A percentile compares a stretch with the other conserved stretches of the same genome.
Conservation (phyloP, 495 filamentous ascomycete species). For the Penicillium tannophilum region DNA sequence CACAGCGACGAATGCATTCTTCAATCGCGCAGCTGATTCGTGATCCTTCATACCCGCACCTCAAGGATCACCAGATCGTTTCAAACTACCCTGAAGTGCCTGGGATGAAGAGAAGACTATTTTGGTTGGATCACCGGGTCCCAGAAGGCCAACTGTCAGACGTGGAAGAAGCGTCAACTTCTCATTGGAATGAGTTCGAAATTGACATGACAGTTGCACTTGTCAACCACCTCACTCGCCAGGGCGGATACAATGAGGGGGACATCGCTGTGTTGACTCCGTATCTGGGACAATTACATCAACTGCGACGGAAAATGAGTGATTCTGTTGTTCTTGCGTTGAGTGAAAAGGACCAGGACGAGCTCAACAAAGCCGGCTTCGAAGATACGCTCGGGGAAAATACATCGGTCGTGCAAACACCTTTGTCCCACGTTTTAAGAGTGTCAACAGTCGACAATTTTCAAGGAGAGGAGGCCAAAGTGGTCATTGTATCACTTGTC, state of each 20-base stretch:
- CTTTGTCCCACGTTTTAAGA: constrained; percentile 15
- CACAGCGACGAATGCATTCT: constrained; percentile 74
- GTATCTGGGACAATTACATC: constrained; percentile 66
- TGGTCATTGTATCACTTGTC: constrained; percentile 73
- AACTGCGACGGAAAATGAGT: constrained; percentile 33
- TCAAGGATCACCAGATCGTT: constrained; percentile 57
- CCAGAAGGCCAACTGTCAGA: background rate
- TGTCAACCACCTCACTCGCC: constrained; percentile 64
- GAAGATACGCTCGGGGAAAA: constrained; percentile 16
- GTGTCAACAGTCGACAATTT: constrained; percentile 78
- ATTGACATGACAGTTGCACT: constrained; percentile 63
- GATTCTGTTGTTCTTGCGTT: constrained; percentile 33
- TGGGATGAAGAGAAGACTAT: constrained; percentile 65
- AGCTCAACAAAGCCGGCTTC: constrained; percentile 1
- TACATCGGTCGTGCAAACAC: constrained; percentile 8
- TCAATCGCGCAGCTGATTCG: constrained; percentile 61
- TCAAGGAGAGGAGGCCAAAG: constrained; percentile 72
- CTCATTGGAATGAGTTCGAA: constrained; percentile 67
- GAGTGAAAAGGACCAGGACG: constrained; percentile 50
- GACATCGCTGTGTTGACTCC: constrained; percentile 78
- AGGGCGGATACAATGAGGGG: constrained; percentile 58
- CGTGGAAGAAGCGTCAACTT: constrained; percentile 40
- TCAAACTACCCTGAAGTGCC: constrained; percentile 54
- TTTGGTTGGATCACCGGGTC: constrained; percentile 56
- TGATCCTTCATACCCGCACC: constrained; percentile 59